Conservation (phyloP, 2,329 filamentous ascomycete genomes). For the Leptographium procerum region DNA sequence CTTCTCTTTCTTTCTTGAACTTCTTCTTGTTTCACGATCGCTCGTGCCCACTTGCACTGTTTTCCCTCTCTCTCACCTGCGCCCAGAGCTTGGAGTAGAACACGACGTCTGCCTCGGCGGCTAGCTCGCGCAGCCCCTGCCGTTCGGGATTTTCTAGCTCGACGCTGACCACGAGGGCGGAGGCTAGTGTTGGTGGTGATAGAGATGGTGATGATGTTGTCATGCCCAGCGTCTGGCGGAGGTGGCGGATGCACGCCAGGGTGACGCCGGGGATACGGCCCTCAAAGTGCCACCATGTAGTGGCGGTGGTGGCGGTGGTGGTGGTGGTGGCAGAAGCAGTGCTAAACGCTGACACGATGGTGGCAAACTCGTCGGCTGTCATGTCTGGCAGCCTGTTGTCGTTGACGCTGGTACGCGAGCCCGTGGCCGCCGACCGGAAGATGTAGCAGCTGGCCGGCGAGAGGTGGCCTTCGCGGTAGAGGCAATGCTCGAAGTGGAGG, state of each 20-base stretch:
- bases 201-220: too few relatives aligned
- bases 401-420: slow-evolving; percentile 59
- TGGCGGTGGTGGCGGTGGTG: slow-evolving; percentile 1
- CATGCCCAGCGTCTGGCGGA: slow-evolving; percentile 27
- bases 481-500: slow-evolving; percentile 33
- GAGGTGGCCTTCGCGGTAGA: slow-evolving; percentile 42
- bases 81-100: slow-evolving; percentile 66
- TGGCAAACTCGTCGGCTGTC: slow-evolving; percentile 47
- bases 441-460: slow-evolving; percentile 60
- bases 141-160: slow-evolving; percentile 62
- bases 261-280: slow-evolving; percentile 54
- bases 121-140: slow-evolving; percentile 45
- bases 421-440: slow-evolving; percentile 46
- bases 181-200: too few relatives aligned
- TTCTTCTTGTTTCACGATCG: neutral
- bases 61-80: slow-evolving; percentile 34
- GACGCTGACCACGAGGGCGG: slow-evolving; percentile 46
- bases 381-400: slow-evolving; percentile 59
- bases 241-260: slow-evolving; percentile 43
- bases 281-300: slow-evolving; percentile 61
- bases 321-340: slow-evolving; percentile 6
- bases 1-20: slow-evolving; percentile 14
- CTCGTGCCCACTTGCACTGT: too few relatives aligned
- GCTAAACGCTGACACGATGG: slow-evolving; percentile 25
- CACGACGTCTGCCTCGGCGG: slow-evolving; percentile 54